A percentile compares a stretch with the other conserved stretches of the same genome.
These are phyloP conservation scores for Selaginella moellendorffii DNA, from an alignment of 75 land plant genomes.

Conservation along the genomic window DNA sequence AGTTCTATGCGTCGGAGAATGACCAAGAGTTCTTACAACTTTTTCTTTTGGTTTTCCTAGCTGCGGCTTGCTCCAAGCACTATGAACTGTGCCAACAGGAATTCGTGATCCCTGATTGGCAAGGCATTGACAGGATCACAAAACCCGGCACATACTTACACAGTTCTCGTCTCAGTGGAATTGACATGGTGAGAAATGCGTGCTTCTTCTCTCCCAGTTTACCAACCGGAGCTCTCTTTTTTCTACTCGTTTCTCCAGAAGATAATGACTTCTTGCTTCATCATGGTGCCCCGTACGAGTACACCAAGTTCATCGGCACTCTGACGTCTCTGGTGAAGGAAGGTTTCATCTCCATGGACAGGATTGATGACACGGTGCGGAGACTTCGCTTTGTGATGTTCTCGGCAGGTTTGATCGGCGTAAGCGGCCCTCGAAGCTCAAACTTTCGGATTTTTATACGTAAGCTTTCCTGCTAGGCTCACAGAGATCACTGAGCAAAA, in stretches of 20 bases:
- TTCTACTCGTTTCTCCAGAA: too few species aligned
- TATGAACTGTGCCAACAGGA: constrained; percentile 49
- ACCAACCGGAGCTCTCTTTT: too few species aligned
- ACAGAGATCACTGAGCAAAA: constrained; percentile 43
- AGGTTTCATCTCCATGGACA: constrained; percentile 30
- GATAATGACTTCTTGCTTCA: too few species aligned
- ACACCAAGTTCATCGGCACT: constrained; percentile 29
- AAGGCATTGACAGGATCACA: constrained; percentile 39
- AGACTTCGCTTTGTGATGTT: constrained; percentile 60
- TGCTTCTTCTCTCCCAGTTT: too few species aligned
- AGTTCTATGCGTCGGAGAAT: constrained; percentile 32
- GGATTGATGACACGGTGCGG: constrained; percentile 67
- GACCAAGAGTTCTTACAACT: constrained; percentile 10
- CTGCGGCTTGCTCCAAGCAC: constrained; percentile 69
- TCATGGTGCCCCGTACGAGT: constrained; percentile 54
- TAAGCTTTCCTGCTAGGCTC: constrained; percentile 15
- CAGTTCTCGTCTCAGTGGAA: constrained; percentile 31
- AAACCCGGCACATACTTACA: constrained; percentile 35
- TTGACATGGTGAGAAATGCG: constrained; percentile 72
- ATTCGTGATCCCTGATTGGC: constrained; percentile 56
- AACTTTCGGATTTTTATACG: neutral
- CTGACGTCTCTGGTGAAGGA: constrained; percentile 27
- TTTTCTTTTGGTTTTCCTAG: constrained; percentile 26
- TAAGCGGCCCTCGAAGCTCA: constrained; percentile 7
- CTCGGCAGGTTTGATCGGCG: constrained; percentile 30